A percentile compares a stretch with the other conserved stretches of the same genome.
phyloP scores from a whole-genome alignment of 768 basidiomycete genomes.

The Russula sp. region DNA sequence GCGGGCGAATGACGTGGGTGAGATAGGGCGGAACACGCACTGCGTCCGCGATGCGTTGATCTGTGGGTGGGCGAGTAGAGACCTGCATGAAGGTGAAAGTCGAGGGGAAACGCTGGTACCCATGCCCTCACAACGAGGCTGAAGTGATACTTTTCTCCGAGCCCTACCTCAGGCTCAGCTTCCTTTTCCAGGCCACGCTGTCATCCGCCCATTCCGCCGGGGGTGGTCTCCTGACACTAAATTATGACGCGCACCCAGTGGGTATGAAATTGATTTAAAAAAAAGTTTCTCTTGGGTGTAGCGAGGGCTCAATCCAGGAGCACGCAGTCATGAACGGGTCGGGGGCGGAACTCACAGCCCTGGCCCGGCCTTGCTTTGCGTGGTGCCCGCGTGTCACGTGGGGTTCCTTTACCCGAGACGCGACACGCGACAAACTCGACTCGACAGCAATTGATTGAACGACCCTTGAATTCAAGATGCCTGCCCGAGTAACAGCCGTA shows the following conservation, averaged over 20 bases:
- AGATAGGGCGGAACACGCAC: conserved; percentile 44
- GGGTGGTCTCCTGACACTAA: conserved; percentile 8
- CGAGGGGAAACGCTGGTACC: conserved; percentile 20
- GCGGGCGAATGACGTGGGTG: conserved; percentile 47
- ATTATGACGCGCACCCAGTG: not conserved
- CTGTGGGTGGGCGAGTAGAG: conserved; percentile 20
- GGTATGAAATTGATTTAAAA: not conserved
- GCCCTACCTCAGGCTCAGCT: conserved; percentile 6
- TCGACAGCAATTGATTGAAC: not conserved
- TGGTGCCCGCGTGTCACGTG: conserved; percentile 4
- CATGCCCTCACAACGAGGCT: conserved; percentile 23
- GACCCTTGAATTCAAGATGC: not conserved
- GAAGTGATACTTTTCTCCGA: conserved; percentile 4
- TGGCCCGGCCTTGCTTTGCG: too few species aligned
- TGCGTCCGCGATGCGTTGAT: conserved; percentile 25
- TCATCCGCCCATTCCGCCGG: not conserved
- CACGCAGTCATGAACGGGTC: not conserved
- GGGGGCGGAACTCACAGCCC: not conserved
- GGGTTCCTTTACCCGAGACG: not conserved
- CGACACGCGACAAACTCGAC: not conserved
- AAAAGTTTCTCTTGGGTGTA: not conserved
- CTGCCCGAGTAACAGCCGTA: conserved; percentile 26
- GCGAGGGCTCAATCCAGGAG: too few species aligned
- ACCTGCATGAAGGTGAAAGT: conserved; percentile 20
- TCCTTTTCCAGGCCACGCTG: conserved; percentile 15